A percentile compares a stretch with the other conserved stretches of the same genome.
Evolutionary conservation across 208 protist species (phyloP).

Genomic region (Leishmania aethiopica): DNA sequence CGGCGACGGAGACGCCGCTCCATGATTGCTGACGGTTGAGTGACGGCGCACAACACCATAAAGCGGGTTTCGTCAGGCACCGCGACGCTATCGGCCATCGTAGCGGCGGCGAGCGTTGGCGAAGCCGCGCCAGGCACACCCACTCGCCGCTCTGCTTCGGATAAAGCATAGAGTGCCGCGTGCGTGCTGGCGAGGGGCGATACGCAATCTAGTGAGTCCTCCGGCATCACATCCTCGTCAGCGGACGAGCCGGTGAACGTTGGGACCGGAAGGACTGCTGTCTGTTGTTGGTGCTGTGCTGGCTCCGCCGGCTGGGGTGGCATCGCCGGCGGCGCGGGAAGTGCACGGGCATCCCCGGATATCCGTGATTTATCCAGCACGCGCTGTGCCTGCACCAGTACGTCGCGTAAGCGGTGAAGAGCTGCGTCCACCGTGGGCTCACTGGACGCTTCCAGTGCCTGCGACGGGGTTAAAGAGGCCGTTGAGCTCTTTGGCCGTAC

Average conservation of each 20-base stretch:
- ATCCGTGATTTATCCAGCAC: constrained; percentile 17
- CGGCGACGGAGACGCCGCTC: constrained; percentile 12
- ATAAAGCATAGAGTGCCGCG: neutral
- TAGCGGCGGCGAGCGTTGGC: too few species aligned
- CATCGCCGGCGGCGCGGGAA: constrained; percentile 10
- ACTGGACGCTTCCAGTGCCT: neutral
- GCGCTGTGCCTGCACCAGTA: constrained; percentile 39
- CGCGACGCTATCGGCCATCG: neutral
- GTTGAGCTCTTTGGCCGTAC: neutral
- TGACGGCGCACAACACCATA: constrained; percentile 25
- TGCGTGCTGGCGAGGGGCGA: constrained; percentile 10
- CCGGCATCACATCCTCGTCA: neutral
- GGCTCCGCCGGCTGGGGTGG: neutral
- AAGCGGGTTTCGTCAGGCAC: constrained; percentile 18
- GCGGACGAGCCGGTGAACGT: neutral
- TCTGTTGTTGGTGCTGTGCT: neutral
- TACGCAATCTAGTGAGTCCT: constrained; percentile 16
- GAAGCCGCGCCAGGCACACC: neutral
- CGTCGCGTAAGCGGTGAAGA: constrained; percentile 36
- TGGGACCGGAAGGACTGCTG: neutral
- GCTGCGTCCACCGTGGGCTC: constrained; percentile 17
- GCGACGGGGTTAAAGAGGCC: neutral
- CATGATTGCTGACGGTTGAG: constrained; percentile 3
- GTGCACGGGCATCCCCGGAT: neutral
- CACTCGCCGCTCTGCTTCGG: neutral